phyloP scores from a whole-genome alignment of 148 eudicot genomes.

The Gaultheria prostrata region DNA sequence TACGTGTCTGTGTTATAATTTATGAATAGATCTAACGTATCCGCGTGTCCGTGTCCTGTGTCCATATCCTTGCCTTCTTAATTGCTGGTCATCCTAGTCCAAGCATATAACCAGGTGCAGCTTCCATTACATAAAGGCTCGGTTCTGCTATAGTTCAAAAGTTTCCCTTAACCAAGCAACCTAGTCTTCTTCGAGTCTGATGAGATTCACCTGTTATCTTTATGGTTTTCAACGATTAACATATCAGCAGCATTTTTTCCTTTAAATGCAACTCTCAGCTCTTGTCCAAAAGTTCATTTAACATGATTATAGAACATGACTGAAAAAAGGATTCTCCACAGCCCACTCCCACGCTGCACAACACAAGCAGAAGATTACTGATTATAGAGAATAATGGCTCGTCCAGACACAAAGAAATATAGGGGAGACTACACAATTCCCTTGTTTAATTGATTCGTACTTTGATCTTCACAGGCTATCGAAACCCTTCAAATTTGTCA shows the following conservation, averaged over 20 bases:
- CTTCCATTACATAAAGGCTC: neutral
- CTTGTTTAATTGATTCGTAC: neutral
- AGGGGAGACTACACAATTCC: neutral
- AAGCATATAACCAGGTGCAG: neutral
- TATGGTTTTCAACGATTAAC: neutral
- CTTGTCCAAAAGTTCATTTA: neutral
- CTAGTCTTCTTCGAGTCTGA: neutral
- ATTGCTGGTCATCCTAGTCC: neutral
- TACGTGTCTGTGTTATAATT: no score
- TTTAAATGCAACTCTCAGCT: neutral
- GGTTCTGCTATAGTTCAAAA: neutral
- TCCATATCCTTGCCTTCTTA: neutral
- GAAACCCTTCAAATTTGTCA: neutral
- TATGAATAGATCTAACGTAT: no score
- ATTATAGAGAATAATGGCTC: neutral
- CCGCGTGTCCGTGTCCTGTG: neutral
- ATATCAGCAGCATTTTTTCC: neutral
- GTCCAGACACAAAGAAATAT: neutral
- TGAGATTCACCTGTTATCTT: neutral
- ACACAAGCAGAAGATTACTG: neutral
- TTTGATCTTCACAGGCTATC: neutral
- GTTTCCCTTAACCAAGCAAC: neutral
- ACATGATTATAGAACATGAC: neutral
- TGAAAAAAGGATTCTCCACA: neutral
- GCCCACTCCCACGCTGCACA: neutral